Percentiles rank a stretch among this genome's conserved stretches.
Conservation (phyloP, 768 basidiomycete species). For the Boletus edulis region DNA sequence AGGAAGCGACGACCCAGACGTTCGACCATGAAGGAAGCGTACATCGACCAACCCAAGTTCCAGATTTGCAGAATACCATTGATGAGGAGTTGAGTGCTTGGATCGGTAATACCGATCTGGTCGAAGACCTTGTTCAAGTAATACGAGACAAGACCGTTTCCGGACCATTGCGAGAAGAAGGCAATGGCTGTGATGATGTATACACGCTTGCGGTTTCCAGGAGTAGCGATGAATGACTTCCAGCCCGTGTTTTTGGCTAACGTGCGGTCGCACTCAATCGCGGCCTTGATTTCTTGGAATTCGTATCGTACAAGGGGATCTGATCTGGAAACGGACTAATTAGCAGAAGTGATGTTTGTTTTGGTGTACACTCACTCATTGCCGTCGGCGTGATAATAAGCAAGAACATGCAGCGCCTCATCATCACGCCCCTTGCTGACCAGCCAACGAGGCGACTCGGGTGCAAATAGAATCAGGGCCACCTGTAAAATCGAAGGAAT, state of each 20-base stretch:
- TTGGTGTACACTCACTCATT: slow-evolving; percentile 43
- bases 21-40: slow-evolving; percentile 61
- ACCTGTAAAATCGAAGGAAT: slow-evolving; percentile 69
- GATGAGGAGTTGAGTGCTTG: slow-evolving; percentile 70
- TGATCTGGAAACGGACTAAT: slow-evolving; percentile 31
- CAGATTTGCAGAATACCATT: slow-evolving; percentile 84
- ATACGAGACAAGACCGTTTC: slow-evolving; percentile 81
- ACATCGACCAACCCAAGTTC: slow-evolving; percentile 65
- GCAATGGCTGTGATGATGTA: slow-evolving; percentile 73
- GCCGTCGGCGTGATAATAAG: slow-evolving; percentile 82
- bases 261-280: slow-evolving; percentile 64
- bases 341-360: neutral
- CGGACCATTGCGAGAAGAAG: slow-evolving; percentile 86
- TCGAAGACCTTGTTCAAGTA: slow-evolving; percentile 75
- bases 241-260: slow-evolving; percentile 62
- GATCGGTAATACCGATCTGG: slow-evolving; percentile 61
- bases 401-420: slow-evolving; percentile 66
- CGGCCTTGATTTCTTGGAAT: slow-evolving; percentile 78
- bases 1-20: slow-evolving; percentile 66
- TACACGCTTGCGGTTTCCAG: slow-evolving; percentile 76
- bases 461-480: slow-evolving; percentile 60
- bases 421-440: slow-evolving; percentile 70
- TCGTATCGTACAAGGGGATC: slow-evolving; percentile 73
- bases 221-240: slow-evolving; percentile 62
- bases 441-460: slow-evolving; percentile 86